Percentiles rank a stretch among this genome's conserved stretches.
These are phyloP conservation scores for Gossypium stocksii DNA, from an alignment of 345 rosid species.

Conservation along the genomic window DNA sequence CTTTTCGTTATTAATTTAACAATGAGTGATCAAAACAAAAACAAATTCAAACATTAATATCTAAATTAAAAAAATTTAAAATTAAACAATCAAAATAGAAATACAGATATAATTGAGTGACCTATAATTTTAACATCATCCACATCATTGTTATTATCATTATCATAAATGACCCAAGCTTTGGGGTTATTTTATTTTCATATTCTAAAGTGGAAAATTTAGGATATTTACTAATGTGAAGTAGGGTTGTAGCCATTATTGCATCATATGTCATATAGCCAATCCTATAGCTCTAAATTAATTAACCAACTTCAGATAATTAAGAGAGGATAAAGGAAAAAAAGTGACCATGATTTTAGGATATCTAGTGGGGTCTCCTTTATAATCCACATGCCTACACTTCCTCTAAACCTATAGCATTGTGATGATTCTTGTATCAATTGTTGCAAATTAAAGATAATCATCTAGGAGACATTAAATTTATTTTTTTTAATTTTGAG, in stretches of 20 bases:
- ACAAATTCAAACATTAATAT: too few relatives aligned
- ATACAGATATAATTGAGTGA: too few relatives aligned
- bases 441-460: neutral
- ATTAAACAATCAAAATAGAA: too few relatives aligned
- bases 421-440: neutral
- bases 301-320: neutral
- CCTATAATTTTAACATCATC: neutral
- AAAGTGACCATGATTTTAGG: conserved; percentile 15
- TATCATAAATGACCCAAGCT: conserved; percentile 19
- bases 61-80: too few relatives aligned
- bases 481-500: too few relatives aligned
- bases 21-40: too few relatives aligned
- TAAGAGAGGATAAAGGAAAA: conserved; percentile 3
- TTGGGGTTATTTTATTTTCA: neutral
- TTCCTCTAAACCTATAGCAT: conserved; percentile 13
- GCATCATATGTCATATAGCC: neutral
- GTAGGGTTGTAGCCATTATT: neutral
- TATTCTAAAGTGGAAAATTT: neutral
- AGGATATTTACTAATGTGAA: neutral
- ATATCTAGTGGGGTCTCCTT: conserved; percentile 16
- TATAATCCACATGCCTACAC: conserved; percentile 12
- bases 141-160: conserved; percentile 18
- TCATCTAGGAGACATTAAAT: too few relatives aligned
- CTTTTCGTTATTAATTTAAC: too few relatives aligned
- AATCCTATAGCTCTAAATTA: neutral